These are phyloP conservation scores for Cladosporium sp. DNA, from an alignment of 2,329 filamentous ascomycete species.

Conservation along the genomic window DNA sequence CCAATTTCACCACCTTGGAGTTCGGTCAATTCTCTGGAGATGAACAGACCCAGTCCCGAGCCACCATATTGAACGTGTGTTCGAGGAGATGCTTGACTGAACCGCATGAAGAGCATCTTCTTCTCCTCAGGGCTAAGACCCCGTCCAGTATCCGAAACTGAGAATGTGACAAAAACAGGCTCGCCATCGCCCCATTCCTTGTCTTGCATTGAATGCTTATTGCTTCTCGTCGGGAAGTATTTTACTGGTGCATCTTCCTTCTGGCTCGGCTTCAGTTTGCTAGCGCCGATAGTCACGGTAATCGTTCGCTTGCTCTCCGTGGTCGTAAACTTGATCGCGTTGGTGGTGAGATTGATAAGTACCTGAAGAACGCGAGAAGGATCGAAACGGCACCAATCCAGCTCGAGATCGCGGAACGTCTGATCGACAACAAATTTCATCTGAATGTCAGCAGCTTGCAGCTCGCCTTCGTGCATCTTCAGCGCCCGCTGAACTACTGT, in stretches of 20 bases:
- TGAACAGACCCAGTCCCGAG: slow-evolving; percentile 73
- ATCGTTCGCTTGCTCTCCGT: slow-evolving; percentile 60
- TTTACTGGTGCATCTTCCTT: slow-evolving; percentile 46
- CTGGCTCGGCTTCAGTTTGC: slow-evolving; percentile 49
- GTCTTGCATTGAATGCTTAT: slow-evolving; percentile 46
- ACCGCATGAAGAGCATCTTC: slow-evolving; percentile 71
- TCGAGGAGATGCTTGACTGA: slow-evolving; percentile 70
- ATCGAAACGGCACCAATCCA: slow-evolving; percentile 69
- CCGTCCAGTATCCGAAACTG: slow-evolving; percentile 73
- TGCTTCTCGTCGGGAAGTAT: slow-evolving; percentile 58
- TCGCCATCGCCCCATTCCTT: slow-evolving; percentile 68
- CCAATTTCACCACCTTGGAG: slow-evolving; percentile 77
- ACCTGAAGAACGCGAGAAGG: slow-evolving; percentile 73
- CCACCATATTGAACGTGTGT: slow-evolving; percentile 78
- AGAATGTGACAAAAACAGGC: slow-evolving; percentile 63
- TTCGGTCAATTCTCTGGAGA: slow-evolving; percentile 73
- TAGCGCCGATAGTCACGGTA: slow-evolving; percentile 62
- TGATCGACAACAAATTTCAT: slow-evolving; percentile 61
- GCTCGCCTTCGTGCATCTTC: slow-evolving; percentile 75
- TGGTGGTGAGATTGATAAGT: slow-evolving; percentile 74
- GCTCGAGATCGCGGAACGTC: slow-evolving; percentile 54
- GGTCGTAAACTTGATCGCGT: slow-evolving; percentile 78
- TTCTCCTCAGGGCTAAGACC: slow-evolving; percentile 64
- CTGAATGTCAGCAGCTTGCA: slow-evolving; percentile 64
- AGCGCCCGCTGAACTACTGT: slow-evolving; percentile 63